These are phyloP conservation scores for Pythium aphanidermatum DNA, from an alignment of 352 stramenopile species.

Conservation along the genomic window DNA sequence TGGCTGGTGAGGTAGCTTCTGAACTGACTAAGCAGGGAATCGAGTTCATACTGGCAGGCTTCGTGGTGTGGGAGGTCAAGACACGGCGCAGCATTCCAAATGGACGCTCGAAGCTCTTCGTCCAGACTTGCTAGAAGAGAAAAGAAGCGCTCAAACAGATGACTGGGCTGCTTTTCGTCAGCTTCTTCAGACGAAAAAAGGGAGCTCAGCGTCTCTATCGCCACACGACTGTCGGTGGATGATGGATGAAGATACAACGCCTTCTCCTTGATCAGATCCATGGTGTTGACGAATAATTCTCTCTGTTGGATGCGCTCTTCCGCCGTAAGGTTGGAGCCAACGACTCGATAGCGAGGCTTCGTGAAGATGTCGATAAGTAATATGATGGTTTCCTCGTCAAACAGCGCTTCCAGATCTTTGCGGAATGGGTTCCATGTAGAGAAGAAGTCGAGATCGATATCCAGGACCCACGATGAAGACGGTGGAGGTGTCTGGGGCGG, in stretches of 20 bases:
- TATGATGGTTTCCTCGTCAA: not conserved
- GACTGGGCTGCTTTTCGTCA: not conserved
- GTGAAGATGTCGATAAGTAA: constrained; percentile 38
- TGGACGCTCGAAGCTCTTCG: constrained; percentile 16
- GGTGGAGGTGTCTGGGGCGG: not conserved
- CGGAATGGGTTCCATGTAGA: constrained; percentile 84
- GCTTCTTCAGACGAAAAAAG: constrained; percentile 29
- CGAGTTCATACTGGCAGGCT: constrained; percentile 49
- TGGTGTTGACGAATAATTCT: constrained; percentile 24
- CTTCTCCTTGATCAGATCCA: constrained; percentile 29
- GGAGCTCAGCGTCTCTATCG: constrained; percentile 8
- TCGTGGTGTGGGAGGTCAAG: constrained; percentile 65
- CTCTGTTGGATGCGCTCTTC: constrained; percentile 22
- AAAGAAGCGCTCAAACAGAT: constrained; percentile 1
- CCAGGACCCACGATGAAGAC: constrained; percentile 41
- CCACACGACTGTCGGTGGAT: not conserved
- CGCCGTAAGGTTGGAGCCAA: constrained; percentile 17
- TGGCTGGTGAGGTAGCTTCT: constrained; percentile 24
- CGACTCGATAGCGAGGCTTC: constrained; percentile 28
- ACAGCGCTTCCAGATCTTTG: constrained; percentile 38
- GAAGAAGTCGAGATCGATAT: constrained; percentile 90
- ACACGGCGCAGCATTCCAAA: constrained; percentile 51
- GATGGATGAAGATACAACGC: constrained; percentile 2
- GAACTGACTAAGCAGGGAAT: constrained; percentile 30
- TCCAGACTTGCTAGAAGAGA: constrained; percentile 2